These are phyloP conservation scores for Bruguiera gymnorhiza DNA, from an alignment of 345 rosid species.

Conservation along the genomic window DNA sequence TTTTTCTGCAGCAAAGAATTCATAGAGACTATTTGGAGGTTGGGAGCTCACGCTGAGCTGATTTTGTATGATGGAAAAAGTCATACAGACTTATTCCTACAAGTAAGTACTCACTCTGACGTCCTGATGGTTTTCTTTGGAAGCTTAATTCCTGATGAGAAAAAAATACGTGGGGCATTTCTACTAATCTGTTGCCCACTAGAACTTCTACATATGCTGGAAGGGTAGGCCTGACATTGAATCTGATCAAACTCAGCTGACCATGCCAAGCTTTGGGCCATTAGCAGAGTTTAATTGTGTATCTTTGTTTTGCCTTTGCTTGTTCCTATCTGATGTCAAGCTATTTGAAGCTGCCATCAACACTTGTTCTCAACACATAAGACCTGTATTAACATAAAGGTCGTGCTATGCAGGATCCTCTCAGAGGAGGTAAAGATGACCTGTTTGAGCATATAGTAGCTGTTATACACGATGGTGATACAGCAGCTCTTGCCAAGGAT, in stretches of 20 bases:
- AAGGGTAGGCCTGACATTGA: neutral
- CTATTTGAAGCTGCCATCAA: neutral
- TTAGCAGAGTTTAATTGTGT: neutral
- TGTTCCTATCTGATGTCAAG: neutral
- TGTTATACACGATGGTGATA: constrained; percentile 24
- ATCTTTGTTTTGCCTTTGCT: neutral
- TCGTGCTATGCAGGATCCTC: constrained; percentile 26
- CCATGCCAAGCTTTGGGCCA: neutral
- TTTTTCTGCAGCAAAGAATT: constrained; percentile 19
- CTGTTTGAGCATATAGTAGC: constrained; percentile 25
- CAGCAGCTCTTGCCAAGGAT: constrained; percentile 29
- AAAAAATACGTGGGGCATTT: no score
- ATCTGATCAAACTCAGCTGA: neutral
- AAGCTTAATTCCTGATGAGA: no score
- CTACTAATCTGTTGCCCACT: no score
- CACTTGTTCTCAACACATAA: neutral
- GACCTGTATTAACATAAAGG: neutral
- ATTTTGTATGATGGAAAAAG: constrained; percentile 30
- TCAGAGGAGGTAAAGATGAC: constrained; percentile 33
- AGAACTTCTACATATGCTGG: no score
- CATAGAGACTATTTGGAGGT: constrained; percentile 18
- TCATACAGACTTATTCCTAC: constrained; percentile 35
- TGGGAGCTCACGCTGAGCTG: constrained; percentile 23
- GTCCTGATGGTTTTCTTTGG: no score
- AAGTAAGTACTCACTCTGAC: constrained; percentile 11